A percentile compares a stretch with the other conserved stretches of the same genome.
Evolutionary conservation across 495 filamentous ascomycete genomes (phyloP).

Genomic region (Chlorociboria aeruginascens): DNA sequence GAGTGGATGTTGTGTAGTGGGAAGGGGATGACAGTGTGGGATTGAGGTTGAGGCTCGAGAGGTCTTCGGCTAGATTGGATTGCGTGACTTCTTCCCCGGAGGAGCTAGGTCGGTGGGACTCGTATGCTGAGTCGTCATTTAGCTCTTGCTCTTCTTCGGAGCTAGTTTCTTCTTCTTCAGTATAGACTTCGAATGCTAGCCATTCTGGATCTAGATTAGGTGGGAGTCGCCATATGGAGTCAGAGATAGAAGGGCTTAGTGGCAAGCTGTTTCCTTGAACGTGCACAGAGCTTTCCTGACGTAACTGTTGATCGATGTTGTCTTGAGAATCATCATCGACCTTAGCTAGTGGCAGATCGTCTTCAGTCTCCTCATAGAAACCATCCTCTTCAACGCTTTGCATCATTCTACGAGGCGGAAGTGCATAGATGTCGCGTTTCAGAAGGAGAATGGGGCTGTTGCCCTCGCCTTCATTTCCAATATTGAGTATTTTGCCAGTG

Average conservation of each 20-base stretch:
- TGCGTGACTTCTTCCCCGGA: conserved; percentile 1
- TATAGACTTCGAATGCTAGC: conserved; percentile 87
- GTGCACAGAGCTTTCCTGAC: conserved; percentile 28
- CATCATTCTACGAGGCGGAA: conserved; percentile 37
- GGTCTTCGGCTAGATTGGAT: neutral
- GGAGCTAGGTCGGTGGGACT: conserved; percentile 17
- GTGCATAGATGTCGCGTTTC: conserved; percentile 70
- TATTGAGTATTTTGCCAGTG: conserved; percentile 88
- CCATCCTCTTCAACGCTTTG: conserved; percentile 5
- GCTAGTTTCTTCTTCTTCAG: conserved; percentile 41
- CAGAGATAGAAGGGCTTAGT: neutral
- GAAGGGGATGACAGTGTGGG: conserved; percentile 14
- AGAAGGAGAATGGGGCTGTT: conserved; percentile 81
- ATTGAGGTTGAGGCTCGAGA: conserved; percentile 14
- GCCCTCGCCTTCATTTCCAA: conserved; percentile 56
- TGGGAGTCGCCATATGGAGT: conserved; percentile 52
- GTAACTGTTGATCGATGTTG: conserved; percentile 58
- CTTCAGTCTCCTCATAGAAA: conserved; percentile 12
- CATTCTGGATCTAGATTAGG: conserved; percentile 82
- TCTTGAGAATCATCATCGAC: conserved; percentile 37
- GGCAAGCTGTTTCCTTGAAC: conserved; percentile 1
- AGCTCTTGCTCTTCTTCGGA: conserved; percentile 22
- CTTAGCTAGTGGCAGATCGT: neutral
- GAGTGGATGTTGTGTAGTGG: conserved; percentile 6
- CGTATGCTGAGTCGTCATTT: conserved; percentile 15